Evolutionary conservation across 2,329 filamentous ascomycete species (phyloP).

Genomic region (Aspergillus fumigatus): DNA sequence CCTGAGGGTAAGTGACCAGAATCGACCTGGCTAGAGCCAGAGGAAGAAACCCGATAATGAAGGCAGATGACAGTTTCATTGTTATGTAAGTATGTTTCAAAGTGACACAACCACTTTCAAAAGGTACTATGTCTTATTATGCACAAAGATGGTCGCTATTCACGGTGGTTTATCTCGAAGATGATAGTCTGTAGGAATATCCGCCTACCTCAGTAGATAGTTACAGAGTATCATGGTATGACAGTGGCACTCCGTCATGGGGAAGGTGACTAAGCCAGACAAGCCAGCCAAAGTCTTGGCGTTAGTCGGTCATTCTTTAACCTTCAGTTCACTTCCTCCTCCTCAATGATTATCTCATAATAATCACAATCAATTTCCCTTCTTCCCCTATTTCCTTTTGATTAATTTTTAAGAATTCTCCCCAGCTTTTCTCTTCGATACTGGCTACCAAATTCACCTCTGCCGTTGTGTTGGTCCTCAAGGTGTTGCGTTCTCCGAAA

Average conservation of each 20-base stretch:
- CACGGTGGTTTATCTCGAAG: not conserved
- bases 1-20: slow-evolving; percentile 71
- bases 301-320: not conserved
- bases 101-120: not conserved
- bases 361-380: not conserved
- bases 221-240: no score
- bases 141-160: not conserved
- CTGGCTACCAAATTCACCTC: not conserved
- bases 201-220: no score
- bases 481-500: not conserved
- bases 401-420: not conserved
- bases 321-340: not conserved
- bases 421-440: not conserved
- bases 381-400: slow-evolving; percentile 1
- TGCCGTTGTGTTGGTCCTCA: not conserved
- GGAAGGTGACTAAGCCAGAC: not conserved
- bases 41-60: slow-evolving; percentile 56
- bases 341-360: not conserved
- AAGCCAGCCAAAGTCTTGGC: not conserved
- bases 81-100: not conserved
- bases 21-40: slow-evolving; percentile 68
- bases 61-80: slow-evolving; percentile 63
- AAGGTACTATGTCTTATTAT: not conserved
- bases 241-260: not conserved
- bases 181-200: not conserved